Conservation (phyloP, 768 basidiomycete genomes). For the Lactarius trivialis region DNA sequence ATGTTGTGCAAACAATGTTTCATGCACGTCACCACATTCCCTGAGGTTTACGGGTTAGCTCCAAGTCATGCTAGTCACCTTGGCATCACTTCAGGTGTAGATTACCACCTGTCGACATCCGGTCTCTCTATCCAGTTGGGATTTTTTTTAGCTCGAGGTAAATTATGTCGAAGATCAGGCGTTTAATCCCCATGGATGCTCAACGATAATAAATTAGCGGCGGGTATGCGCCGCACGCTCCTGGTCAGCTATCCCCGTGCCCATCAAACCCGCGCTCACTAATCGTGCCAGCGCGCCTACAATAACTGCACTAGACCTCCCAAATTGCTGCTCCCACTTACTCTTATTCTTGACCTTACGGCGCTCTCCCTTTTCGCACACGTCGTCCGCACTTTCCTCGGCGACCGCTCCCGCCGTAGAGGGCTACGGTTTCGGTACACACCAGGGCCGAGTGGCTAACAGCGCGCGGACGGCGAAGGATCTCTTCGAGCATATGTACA, state of each 20-base stretch:
- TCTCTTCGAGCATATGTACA: slow-evolving; percentile 8
- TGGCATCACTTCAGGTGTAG: too few species aligned
- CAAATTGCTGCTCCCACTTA: not conserved
- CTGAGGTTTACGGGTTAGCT: too few species aligned
- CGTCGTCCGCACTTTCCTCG: not conserved
- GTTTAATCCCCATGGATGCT: too few species aligned
- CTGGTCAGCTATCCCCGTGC: too few species aligned
- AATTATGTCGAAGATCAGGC: too few species aligned
- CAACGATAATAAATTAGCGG: too few species aligned
- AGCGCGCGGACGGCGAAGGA: slow-evolving; percentile 3
- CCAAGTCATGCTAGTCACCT: not conserved
- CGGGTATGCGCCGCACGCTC: too few species aligned
- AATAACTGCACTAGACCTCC: not conserved
- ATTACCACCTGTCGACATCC: too few species aligned
- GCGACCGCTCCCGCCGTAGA: not conserved
- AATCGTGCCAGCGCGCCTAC: not conserved
- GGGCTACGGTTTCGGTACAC: not conserved
- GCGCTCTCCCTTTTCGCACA: not conserved
- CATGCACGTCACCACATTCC: not conserved
- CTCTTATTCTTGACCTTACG: not conserved
- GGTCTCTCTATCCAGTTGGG: too few species aligned
- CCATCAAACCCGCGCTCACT: not conserved
- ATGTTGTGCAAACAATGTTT: too few species aligned
- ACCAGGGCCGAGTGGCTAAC: too few species aligned
- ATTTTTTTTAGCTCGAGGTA: too few species aligned